Conservation (phyloP, 306 rosid species). For the Trichosanthes cucumerina region DNA sequence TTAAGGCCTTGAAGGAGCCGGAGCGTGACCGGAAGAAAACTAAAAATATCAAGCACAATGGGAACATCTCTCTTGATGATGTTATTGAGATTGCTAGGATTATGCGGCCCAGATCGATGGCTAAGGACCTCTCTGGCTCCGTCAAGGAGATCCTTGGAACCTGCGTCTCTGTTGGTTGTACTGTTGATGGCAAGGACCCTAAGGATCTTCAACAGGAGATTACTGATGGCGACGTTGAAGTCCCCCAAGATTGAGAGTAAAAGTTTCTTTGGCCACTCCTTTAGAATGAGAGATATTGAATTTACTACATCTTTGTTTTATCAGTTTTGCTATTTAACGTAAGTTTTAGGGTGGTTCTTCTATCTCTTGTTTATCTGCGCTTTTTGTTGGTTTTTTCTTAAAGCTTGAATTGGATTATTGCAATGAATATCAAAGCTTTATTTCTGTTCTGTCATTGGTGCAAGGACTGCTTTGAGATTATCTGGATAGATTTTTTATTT, state of each 20-base stretch:
- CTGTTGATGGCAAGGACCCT: constrained; percentile 73
- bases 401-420: not conserved
- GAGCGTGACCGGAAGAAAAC: constrained; percentile 79
- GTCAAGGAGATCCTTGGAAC: constrained; percentile 86
- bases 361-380: not conserved
- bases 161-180: constrained; percentile 78
- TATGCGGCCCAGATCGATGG: constrained; percentile 70
- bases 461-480: not conserved
- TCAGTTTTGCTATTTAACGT: constrained; percentile 24
- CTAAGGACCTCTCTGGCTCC: constrained; percentile 53
- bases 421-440: not conserved
- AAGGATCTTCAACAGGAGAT: constrained; percentile 78
- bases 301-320: constrained; percentile 1
- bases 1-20: constrained; percentile 78
- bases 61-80: constrained; percentile 66
- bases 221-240: constrained; percentile 56
- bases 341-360: not conserved
- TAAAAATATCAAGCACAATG: constrained; percentile 77
- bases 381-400: not conserved
- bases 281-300: not conserved
- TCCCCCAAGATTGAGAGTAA: constrained; percentile 40
- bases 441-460: not conserved
- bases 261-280: not conserved
- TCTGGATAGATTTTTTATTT: not conserved
- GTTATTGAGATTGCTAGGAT: constrained; percentile 68